phyloP scores from a whole-genome alignment of 2,329 filamentous ascomycete species.

The Botrytis byssoidea region DNA sequence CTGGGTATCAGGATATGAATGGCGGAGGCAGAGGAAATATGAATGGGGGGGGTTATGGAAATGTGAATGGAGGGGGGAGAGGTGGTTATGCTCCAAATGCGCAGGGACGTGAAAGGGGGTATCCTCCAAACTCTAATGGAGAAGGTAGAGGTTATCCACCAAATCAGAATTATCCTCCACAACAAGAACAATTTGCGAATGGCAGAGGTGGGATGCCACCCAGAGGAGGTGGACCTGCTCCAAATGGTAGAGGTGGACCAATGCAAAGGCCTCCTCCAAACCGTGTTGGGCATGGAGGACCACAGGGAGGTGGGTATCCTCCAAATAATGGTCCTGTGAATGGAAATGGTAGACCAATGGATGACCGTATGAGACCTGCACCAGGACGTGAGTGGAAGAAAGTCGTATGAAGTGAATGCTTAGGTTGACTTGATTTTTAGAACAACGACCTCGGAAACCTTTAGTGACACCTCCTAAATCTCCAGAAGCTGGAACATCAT shows the following conservation, averaged over 20 bases:
- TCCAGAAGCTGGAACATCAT: slow-evolving; percentile 36
- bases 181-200: slow-evolving; percentile 36
- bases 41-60: slow-evolving; percentile 27
- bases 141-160: slow-evolving; percentile 30
- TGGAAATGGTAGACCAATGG: slow-evolving; percentile 29
- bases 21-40: slow-evolving; percentile 31
- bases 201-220: slow-evolving; percentile 31
- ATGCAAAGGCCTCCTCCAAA: slow-evolving; percentile 34
- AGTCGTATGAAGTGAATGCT: background rate
- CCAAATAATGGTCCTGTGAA: slow-evolving; percentile 10
- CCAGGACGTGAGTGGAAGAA: slow-evolving; percentile 26
- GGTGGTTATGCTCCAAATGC: slow-evolving; percentile 31
- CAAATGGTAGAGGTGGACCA: slow-evolving; percentile 30
- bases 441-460: slow-evolving; percentile 31
- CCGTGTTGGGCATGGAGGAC: slow-evolving; percentile 32
- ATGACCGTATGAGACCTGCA: slow-evolving; percentile 18
- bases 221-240: slow-evolving; percentile 26
- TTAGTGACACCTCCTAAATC: slow-evolving; percentile 41
- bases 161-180: slow-evolving; percentile 35
- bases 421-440: slow-evolving; percentile 19
- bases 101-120: slow-evolving; percentile 33
- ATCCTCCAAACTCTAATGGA: slow-evolving; percentile 20
- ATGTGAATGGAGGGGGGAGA: slow-evolving; percentile 25
- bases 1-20: slow-evolving; percentile 35
- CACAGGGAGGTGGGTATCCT: slow-evolving; percentile 34